These are phyloP conservation scores for Penicillium salamii DNA, from an alignment of 495 filamentous ascomycete species.

Conservation along the genomic window DNA sequence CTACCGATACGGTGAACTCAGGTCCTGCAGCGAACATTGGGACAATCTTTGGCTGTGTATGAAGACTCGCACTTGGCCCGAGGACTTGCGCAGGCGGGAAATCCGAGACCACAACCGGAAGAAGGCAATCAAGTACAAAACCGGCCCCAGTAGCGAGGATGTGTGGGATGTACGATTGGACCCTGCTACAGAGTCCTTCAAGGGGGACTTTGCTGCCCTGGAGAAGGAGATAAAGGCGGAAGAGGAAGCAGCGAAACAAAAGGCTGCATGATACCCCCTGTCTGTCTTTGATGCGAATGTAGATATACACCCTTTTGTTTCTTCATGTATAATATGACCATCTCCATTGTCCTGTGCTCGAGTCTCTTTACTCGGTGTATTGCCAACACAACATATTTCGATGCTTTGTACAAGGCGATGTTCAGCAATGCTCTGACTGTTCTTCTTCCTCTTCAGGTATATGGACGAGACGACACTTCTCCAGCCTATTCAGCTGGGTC, in stretches of 20 bases:
- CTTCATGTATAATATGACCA: constrained; percentile 3
- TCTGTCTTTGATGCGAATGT: constrained; percentile 10
- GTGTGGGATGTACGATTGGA: constrained; percentile 73
- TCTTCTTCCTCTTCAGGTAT: neutral
- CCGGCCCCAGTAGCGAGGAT: constrained; percentile 81
- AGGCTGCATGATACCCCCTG: constrained; percentile 11
- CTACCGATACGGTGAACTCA: constrained; percentile 77
- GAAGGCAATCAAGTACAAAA: constrained; percentile 71
- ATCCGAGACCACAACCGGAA: constrained; percentile 70
- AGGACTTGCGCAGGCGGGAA: constrained; percentile 49
- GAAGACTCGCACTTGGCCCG: constrained; percentile 55
- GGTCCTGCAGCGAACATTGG: constrained; percentile 77
- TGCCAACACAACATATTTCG: too few species aligned
- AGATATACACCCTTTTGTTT: constrained; percentile 8
- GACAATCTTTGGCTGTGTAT: constrained; percentile 95
- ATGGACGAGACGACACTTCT: neutral
- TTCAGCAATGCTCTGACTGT: too few species aligned
- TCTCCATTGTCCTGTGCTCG: constrained; percentile 1
- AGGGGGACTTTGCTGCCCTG: constrained; percentile 59
- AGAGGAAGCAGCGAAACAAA: constrained; percentile 29
- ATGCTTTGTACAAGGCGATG: too few species aligned
- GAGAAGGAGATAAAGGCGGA: constrained; percentile 50
- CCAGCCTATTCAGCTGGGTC: neutral
- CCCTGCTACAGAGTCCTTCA: constrained; percentile 48
- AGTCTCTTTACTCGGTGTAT: too few species aligned